phyloP scores from a whole-genome alignment of 768 basidiomycete genomes.

The Rubroboletus pulcherrimus region DNA sequence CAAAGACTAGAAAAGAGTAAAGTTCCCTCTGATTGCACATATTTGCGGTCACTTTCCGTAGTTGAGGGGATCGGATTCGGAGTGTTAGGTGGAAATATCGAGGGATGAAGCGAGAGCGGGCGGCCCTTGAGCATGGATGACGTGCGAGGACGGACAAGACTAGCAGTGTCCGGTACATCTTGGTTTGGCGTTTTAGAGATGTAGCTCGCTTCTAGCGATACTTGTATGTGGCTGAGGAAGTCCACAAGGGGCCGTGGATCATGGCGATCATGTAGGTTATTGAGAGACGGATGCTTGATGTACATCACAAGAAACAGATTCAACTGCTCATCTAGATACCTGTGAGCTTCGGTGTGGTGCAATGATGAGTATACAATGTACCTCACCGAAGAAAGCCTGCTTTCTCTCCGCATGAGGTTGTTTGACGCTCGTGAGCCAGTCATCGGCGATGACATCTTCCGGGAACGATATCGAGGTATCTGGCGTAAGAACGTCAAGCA shows the following conservation, averaged over 20 bases:
- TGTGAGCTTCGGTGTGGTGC: constrained; percentile 14
- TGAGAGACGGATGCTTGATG: constrained; percentile 32
- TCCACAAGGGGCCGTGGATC: constrained; percentile 42
- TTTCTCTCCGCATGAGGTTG: constrained; percentile 47
- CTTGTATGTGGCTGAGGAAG: constrained; percentile 66
- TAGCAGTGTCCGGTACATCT: constrained; percentile 34
- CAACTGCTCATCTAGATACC: constrained; percentile 50
- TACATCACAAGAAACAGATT: constrained; percentile 44
- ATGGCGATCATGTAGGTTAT: constrained; percentile 19
- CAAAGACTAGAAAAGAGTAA: constrained; percentile 68
- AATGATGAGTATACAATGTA: constrained; percentile 12
- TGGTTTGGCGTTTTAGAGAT: constrained; percentile 48
- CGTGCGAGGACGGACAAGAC: constrained; percentile 53
- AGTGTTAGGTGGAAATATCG: constrained; percentile 77
- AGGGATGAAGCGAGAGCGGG: constrained; percentile 44
- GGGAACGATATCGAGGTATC: constrained; percentile 63
- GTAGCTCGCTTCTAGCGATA: constrained; percentile 80
- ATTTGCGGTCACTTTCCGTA: constrained; percentile 68
- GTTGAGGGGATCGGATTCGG: constrained; percentile 81
- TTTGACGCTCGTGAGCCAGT: constrained; percentile 53
- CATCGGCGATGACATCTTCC: constrained; percentile 39
- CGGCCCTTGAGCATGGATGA: constrained; percentile 40
- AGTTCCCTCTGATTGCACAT: constrained; percentile 75
- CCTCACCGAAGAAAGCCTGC: constrained; percentile 74
- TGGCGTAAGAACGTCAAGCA: constrained; percentile 62